Percentiles rank a stretch among this genome's conserved stretches.
These are phyloP conservation scores for Neurospora pannonica DNA, from an alignment of 495 filamentous ascomycete species.

Conservation along the genomic window DNA sequence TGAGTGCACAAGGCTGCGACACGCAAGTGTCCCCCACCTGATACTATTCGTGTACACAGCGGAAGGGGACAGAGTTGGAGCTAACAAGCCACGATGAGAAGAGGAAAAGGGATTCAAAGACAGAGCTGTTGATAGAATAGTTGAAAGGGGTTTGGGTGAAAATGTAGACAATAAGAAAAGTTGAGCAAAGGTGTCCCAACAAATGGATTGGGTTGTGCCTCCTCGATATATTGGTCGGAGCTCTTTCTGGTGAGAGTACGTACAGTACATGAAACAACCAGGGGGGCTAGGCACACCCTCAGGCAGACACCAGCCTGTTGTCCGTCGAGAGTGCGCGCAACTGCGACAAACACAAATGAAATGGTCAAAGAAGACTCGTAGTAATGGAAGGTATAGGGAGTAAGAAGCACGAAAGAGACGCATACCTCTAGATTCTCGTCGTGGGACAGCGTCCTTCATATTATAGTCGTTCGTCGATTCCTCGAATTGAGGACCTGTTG, in stretches of 20 bases:
- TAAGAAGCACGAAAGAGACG: neutral
- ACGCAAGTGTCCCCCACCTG: neutral
- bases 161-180: neutral
- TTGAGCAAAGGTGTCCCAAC: neutral
- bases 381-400: neutral
- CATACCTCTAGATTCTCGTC: neutral
- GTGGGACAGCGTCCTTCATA: neutral
- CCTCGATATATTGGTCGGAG: neutral
- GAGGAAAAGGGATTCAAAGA: neutral
- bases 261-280: neutral
- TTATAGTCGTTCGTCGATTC: neutral
- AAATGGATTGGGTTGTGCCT: neutral
- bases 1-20: neutral
- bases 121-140: neutral
- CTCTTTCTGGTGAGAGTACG: neutral
- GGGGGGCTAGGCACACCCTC: neutral
- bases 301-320: neutral
- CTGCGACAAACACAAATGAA: neutral
- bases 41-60: neutral
- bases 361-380: neutral
- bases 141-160: neutral
- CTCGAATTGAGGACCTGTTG: neutral
- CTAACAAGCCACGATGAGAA: neutral
- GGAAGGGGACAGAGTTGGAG: neutral
- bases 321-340: neutral